Conservation (phyloP, 1,284 basidiomycete species). For the Paramarasmius palmivorus region DNA sequence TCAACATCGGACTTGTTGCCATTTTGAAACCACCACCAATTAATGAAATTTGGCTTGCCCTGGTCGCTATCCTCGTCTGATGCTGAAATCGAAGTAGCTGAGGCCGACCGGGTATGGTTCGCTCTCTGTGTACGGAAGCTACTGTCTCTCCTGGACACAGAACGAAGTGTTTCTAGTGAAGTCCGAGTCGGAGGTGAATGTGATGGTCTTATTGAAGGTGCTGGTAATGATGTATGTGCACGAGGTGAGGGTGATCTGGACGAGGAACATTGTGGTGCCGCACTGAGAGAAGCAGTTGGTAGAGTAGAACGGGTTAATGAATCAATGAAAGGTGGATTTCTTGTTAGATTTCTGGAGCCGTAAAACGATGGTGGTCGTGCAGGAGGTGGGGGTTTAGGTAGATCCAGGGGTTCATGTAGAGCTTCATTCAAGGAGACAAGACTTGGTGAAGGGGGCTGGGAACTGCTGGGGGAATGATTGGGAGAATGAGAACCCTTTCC, state of each 20-base stretch:
- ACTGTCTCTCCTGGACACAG: constrained; percentile 43
- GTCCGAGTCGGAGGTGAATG: constrained; percentile 43
- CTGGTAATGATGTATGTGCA: constrained; percentile 13
- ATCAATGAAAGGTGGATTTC: constrained; percentile 60
- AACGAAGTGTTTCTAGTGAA: constrained; percentile 66
- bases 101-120: constrained; percentile 29
- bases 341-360: constrained; percentile 32
- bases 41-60: constrained; percentile 19
- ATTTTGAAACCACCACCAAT: constrained; percentile 56
- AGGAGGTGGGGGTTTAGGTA: constrained; percentile 40
- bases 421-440: constrained; percentile 40
- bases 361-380: constrained; percentile 38
- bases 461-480: constrained; percentile 21
- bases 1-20: constrained; percentile 53
- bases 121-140: constrained; percentile 20
- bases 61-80: constrained; percentile 7
- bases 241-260: constrained; percentile 19
- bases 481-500: constrained; percentile 16
- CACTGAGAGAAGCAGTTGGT: constrained; percentile 61
- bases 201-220: constrained; percentile 35
- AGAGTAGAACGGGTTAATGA: constrained; percentile 62
- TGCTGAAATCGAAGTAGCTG: constrained; percentile 17
- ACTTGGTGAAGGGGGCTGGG: constrained; percentile 21
- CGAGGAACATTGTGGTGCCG: constrained; percentile 27
- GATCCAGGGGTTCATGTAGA: constrained; percentile 34